These are phyloP conservation scores for Aspergillus ellipticus DNA, from an alignment of 495 filamentous ascomycete genomes.

Conservation along the genomic window DNA sequence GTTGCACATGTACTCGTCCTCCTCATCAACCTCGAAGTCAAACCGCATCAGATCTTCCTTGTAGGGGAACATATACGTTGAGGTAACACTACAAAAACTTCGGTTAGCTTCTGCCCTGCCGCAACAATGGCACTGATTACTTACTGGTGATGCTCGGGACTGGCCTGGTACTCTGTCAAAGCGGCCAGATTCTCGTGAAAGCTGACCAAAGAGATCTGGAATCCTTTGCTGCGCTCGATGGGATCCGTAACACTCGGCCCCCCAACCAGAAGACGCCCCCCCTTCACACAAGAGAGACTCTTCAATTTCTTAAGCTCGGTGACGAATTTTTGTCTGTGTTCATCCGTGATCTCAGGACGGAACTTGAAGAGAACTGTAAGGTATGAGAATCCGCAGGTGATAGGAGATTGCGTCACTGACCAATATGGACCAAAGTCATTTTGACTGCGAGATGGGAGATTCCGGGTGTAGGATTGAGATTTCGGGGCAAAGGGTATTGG, in stretches of 20 bases:
- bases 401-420: conserved; percentile 13
- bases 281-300: conserved; percentile 35
- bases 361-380: conserved; percentile 47
- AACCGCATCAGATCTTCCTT: conserved; percentile 47
- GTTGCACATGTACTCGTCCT: conserved; percentile 31
- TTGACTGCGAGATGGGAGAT: conserved; percentile 2
- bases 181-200: conserved; percentile 40
- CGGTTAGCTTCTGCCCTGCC: background rate
- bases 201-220: conserved; percentile 43
- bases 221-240: conserved; percentile 44
- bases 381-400: background rate
- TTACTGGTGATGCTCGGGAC: conserved; percentile 44
- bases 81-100: conserved; percentile 27
- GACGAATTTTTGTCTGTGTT: conserved; percentile 37
- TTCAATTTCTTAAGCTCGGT: conserved; percentile 41
- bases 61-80: conserved; percentile 42
- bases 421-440: conserved; percentile 37
- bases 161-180: conserved; percentile 44
- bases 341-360: conserved; percentile 25
- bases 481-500: background rate
- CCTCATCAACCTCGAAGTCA: conserved; percentile 45
- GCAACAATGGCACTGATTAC: background rate
- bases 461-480: background rate
- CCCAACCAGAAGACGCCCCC: conserved; percentile 40
- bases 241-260: conserved; percentile 45